A percentile compares a stretch with the other conserved stretches of the same genome.
These are phyloP conservation scores for Jackrogersella multiformis DNA, from an alignment of 495 filamentous ascomycete species.

Conservation along the genomic window DNA sequence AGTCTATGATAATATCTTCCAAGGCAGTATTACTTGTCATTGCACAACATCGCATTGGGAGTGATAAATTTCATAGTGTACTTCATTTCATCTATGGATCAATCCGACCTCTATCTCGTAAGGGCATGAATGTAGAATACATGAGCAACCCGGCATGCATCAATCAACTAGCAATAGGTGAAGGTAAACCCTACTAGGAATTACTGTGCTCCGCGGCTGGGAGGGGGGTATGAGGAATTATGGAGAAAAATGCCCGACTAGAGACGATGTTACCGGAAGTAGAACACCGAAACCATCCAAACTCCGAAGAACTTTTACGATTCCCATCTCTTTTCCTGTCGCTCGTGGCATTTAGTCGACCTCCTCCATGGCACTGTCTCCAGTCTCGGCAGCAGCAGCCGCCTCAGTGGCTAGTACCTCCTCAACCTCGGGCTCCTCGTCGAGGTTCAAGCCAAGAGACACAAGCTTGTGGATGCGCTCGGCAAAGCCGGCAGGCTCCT, in stretches of 20 bases:
- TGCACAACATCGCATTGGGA: neutral
- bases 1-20: no score
- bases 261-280: conserved; percentile 47
- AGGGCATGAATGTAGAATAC: conserved; percentile 48
- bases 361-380: conserved; percentile 72
- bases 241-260: conserved; percentile 46
- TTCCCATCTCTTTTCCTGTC: conserved; percentile 43
- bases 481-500: conserved; percentile 96
- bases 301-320: conserved; percentile 58
- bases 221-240: conserved; percentile 46
- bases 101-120: conserved; percentile 44
- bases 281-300: conserved; percentile 52
- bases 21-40: neutral
- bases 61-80: conserved; percentile 15
- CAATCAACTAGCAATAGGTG: conserved; percentile 27
- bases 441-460: conserved; percentile 92
- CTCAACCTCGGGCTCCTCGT: conserved; percentile 84
- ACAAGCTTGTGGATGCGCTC: conserved; percentile 99
- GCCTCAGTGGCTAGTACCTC: conserved; percentile 68
- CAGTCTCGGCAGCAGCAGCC: conserved; percentile 62
- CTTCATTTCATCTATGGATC: conserved; percentile 43
- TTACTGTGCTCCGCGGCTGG: conserved; percentile 28
- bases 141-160: conserved; percentile 35
- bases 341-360: conserved; percentile 64
- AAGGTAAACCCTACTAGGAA: conserved; percentile 28